Evolutionary conservation across 2,329 filamentous ascomycete genomes (phyloP).

Genomic region (Chaetothyriales sp.): DNA sequence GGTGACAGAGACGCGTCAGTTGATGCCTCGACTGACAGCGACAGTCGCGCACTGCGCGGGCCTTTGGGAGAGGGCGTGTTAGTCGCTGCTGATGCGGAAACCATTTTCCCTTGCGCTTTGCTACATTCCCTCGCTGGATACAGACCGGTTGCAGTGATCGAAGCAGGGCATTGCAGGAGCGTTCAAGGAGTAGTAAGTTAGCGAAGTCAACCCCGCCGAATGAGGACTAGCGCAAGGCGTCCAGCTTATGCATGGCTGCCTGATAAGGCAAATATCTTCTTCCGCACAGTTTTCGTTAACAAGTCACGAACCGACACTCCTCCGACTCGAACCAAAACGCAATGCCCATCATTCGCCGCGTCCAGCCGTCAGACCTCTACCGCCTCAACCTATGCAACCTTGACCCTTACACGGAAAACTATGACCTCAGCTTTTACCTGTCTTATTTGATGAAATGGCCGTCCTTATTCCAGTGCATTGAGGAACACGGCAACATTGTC

Average conservation of each 20-base stretch:
- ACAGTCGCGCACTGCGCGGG: neutral
- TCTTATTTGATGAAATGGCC: conserved; percentile 96
- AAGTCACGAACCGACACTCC: neutral
- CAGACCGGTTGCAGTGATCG: neutral
- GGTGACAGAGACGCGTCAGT: neutral
- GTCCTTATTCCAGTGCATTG: conserved; percentile 79
- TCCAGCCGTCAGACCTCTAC: conserved; percentile 70
- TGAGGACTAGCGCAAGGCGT: neutral
- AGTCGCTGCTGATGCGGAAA: neutral
- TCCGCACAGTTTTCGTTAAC: neutral
- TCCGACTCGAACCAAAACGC: conserved; percentile 5
- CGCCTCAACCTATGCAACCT: conserved; percentile 89
- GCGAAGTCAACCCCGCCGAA: neutral
- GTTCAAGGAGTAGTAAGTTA: too few species aligned
- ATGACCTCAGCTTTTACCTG: conserved; percentile 87
- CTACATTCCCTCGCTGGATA: neutral
- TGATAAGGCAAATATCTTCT: neutral
- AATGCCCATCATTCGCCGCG: conserved; percentile 77
- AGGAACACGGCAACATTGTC: conserved; percentile 79
- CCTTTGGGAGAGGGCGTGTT: neutral
- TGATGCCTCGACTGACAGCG: neutral
- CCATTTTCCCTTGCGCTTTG: neutral
- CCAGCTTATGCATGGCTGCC: too few species aligned
- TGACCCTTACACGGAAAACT: conserved; percentile 93
- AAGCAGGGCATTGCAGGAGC: neutral